phyloP scores from a whole-genome alignment of 23 red algal genomes.

The Gracilaria domingensis region DNA sequence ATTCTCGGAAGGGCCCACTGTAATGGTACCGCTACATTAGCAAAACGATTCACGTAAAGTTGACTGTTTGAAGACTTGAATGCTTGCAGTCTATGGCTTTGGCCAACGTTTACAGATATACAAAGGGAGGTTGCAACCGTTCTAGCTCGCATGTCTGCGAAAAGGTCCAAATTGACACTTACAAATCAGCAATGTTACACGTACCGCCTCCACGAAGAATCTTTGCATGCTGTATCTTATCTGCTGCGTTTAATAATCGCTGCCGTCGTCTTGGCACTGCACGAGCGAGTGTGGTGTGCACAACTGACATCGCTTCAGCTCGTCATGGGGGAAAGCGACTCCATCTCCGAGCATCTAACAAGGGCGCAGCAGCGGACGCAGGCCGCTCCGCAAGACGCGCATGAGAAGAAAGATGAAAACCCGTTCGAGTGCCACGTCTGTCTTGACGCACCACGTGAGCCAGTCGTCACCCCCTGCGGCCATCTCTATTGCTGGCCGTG shows the following conservation, averaged over 20 bases:
- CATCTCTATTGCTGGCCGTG: conserved; percentile 99
- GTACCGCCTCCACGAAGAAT: neutral
- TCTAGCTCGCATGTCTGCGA: neutral
- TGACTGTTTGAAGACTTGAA: neutral
- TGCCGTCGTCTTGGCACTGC: neutral
- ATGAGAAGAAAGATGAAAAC: conserved; percentile 31
- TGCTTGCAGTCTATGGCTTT: neutral
- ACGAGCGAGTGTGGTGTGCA: no score
- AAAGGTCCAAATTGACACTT: conserved; percentile 23
- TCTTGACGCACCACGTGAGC: conserved; percentile 86
- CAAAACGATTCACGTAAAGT: no score
- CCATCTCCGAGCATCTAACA: neutral
- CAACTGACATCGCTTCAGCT: neutral
- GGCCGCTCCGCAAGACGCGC: neutral
- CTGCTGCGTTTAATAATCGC: neutral
- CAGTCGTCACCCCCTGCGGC: conserved; percentile 96
- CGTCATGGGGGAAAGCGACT: conserved; percentile 11
- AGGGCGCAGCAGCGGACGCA: neutral
- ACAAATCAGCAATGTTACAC: neutral
- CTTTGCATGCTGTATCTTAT: neutral
- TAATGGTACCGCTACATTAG: no score
- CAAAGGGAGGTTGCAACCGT: neutral
- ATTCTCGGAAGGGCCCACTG: no score
- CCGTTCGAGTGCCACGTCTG: conserved; percentile 98
- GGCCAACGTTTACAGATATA: neutral